These are phyloP conservation scores for Fusarium oligoseptatum DNA, from an alignment of 2,329 filamentous ascomycete genomes.

Conservation along the genomic window DNA sequence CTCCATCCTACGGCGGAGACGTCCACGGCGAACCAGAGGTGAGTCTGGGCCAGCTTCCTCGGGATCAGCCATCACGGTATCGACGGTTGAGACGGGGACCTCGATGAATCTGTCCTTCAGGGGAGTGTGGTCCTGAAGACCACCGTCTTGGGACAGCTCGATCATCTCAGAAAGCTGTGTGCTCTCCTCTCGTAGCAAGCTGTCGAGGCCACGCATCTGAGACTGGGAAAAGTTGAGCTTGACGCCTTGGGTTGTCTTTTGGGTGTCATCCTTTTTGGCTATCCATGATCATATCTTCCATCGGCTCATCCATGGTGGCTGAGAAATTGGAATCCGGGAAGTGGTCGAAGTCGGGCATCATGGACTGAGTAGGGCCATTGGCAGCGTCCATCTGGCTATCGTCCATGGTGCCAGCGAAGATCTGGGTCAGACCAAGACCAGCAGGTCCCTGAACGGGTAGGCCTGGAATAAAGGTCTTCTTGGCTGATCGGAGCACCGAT, in stretches of 20 bases:
- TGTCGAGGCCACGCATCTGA: slow-evolving; percentile 70
- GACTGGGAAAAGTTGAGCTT: slow-evolving; percentile 71
- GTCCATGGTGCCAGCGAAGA: slow-evolving; percentile 91
- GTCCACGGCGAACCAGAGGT: slow-evolving; percentile 73
- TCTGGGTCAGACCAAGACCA: slow-evolving; percentile 85
- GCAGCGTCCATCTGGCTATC: slow-evolving; percentile 61
- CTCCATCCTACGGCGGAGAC: slow-evolving; percentile 60
- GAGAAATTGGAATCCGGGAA: slow-evolving; percentile 73
- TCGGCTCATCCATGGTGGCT: slow-evolving; percentile 66
- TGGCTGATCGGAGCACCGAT: slow-evolving; percentile 76
- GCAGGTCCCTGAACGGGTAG: slow-evolving; percentile 72
- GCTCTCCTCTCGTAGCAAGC: slow-evolving; percentile 61
- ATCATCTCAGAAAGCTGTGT: slow-evolving; percentile 79
- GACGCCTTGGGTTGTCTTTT: slow-evolving; percentile 59
- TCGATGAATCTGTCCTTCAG: slow-evolving; percentile 76
- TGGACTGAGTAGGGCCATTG: slow-evolving; percentile 57
- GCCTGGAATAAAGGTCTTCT: slow-evolving; percentile 78
- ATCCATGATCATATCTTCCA: slow-evolving; percentile 66
- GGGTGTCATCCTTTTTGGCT: slow-evolving; percentile 55
- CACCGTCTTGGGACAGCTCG: slow-evolving; percentile 84
- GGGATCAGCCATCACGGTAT: slow-evolving; percentile 70
- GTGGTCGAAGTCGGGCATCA: slow-evolving; percentile 69
- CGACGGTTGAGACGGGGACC: slow-evolving; percentile 75
- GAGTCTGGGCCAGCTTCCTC: slow-evolving; percentile 68
- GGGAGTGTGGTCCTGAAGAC: slow-evolving; percentile 80